Evolutionary conservation across 164 flowering plant genomes (phyloP), one percentile per base, ranked within the genome.

Genomic region (Cinnamomum micranthum): DNA sequence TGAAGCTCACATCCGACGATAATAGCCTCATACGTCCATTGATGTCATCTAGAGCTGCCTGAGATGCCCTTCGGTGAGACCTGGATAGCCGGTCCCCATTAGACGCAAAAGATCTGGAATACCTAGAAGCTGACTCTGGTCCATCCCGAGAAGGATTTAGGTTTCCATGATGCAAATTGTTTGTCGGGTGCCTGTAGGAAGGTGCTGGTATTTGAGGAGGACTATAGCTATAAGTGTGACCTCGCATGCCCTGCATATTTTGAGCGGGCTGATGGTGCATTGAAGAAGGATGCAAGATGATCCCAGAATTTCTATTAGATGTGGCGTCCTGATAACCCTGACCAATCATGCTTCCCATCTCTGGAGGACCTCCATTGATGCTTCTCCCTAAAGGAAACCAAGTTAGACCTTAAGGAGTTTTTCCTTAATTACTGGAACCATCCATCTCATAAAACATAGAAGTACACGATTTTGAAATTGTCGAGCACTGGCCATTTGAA

Each of bases 1-100:
- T 28, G 33, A 74, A 19, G 31, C 72, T 79, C 88, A 93, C 97
- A 79, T 90, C 94, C 71, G 78, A 82, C 1, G 88, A 88, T 1
- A 92, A 76, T 71, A 85, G 72, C 80, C 92, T 89, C 81, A 91
- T 73, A 69, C 80, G 85, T 66, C 76, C 75, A 70, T 77, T 81
- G 20, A 73, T 86, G 28, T 81, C 85, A 72, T 88, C 88, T 28
- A 76, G 73, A 69, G 83, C 77, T 68, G 81, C 52, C 65, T 87
- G 92, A 76, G 81, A 75, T 24, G 70, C 72, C 67, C 87, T 85
- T 33, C 78, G 75, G n/a, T 82, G 85, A 74, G 89, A 82, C 59
- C 84, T 81, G 74, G 82, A 84, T 3, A 86, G 79, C 74, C 89
- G 78, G 25, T 85, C 68, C 60, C 91, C 91, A 75, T 83, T 80